Percentiles rank a stretch among this genome's conserved stretches.
These are phyloP conservation scores for Marchantia polymorpha DNA, from an alignment of 225 moss, liverwort and hornwort species.

Conservation along the genomic window DNA sequence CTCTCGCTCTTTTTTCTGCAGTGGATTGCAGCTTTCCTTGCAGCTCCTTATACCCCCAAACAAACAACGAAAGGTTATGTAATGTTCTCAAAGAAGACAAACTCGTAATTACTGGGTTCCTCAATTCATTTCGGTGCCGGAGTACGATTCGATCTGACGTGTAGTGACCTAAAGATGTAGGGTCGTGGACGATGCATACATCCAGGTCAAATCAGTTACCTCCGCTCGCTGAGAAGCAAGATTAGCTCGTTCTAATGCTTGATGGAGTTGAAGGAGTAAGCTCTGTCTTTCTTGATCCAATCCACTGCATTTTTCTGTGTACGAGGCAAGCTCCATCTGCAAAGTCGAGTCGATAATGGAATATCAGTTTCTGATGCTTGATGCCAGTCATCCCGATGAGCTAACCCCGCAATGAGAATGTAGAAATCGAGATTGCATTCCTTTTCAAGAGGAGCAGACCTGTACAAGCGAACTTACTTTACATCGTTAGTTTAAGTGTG, in stretches of 20 bases:
- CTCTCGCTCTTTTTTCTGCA: constrained; percentile 55
- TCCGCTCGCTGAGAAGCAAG: constrained; percentile 69
- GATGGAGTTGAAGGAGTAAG: constrained; percentile 68
- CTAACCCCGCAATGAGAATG: no score
- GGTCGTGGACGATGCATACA: neutral
- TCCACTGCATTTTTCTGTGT: constrained; percentile 56
- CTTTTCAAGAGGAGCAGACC: no score
- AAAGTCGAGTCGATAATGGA: neutral
- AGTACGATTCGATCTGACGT: neutral
- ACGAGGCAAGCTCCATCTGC: constrained; percentile 69
- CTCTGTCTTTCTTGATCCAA: constrained; percentile 58
- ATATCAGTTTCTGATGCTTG: no score
- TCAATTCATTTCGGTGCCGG: neutral
- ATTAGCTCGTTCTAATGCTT: constrained; percentile 69
- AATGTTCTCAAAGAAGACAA: neutral
- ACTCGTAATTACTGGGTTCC: neutral
- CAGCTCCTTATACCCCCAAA: constrained; percentile 47
- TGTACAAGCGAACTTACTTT: no score
- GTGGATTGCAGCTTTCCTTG: constrained; percentile 62
- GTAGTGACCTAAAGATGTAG: neutral
- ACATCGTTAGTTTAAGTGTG: no score
- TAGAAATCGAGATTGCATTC: no score
- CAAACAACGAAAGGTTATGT: neutral
- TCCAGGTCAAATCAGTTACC: constrained; percentile 30
- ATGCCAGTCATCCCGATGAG: no score